Evolutionary conservation across 495 filamentous ascomycete genomes (phyloP), one percentile per base, ranked within the genome.

Genomic region (Cercophora samala): DNA sequence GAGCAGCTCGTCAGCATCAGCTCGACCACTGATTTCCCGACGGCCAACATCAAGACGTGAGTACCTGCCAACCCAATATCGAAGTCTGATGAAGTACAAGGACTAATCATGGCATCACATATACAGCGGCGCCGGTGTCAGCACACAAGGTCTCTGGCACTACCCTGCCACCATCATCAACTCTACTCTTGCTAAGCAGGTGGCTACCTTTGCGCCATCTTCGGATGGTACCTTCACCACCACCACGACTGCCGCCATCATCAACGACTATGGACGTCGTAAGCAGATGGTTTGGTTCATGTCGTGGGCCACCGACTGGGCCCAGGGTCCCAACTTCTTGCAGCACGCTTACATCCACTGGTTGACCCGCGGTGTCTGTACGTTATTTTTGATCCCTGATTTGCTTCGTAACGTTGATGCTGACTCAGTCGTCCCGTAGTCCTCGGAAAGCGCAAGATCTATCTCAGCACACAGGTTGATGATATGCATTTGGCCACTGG

Each of bases 281-380:
- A 78, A 88, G 75, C 84, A 89, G 73, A 86, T 88, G 86, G 86
- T 81, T 0, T 88, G 86, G 76, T 87, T 87, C 76, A 81, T 84
- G 52, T 70, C 72, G 19, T 85, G 83, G 65, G 84, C 84, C 46
- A 83, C 83, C 6, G 81, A 79, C 63, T 88, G 86, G 86, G 82
- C 82, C 66, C 71, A 77, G 17, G 80, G 85, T 9, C 85, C 82
- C 69, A 87, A 79, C 70, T 85, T 78, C 65, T 72, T 88, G 66
- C 84, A 87, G 73, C 87, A 89, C 74, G 83, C 83, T n/a, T 88
- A 84, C 83, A 87, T 89, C 66, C 82, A 83, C 68, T 89, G 85
- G 85, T 72, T 87, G 13, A 87, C 85, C 18, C 79, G 84, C 46
- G 87, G 87, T 46, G 68, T 87, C 3, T 83, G 69, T 71, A 58